phyloP scores from a whole-genome alignment of 331 rosid genomes.

The Cydonia oblonga region DNA sequence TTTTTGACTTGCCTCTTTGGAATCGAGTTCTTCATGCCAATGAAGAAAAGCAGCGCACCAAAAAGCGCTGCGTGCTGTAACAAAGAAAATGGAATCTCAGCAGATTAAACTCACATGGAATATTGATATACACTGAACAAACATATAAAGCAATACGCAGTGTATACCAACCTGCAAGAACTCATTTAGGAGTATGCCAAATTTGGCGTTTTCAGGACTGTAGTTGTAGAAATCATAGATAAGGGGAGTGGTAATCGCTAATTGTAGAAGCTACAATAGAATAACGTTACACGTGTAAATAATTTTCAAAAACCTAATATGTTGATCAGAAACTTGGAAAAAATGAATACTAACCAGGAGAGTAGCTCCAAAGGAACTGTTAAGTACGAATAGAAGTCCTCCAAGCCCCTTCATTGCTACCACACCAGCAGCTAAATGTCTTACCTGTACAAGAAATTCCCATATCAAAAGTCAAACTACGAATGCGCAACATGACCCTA shows the following conservation, averaged over 20 bases:
- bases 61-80: constrained; percentile 60
- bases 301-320: neutral
- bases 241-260: constrained; percentile 53
- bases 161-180: constrained; percentile 53
- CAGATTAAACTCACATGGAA: neutral
- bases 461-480: constrained; percentile 19
- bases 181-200: constrained; percentile 38
- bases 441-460: constrained; percentile 34
- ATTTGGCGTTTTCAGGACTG: constrained; percentile 28
- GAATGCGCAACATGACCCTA: neutral
- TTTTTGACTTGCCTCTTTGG: constrained; percentile 46
- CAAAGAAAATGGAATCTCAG: neutral
- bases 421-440: constrained; percentile 39
- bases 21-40: constrained; percentile 70
- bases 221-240: constrained; percentile 78
- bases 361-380: constrained; percentile 58
- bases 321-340: neutral
- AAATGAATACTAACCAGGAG: constrained; percentile 42
- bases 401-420: constrained; percentile 64
- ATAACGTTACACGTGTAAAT: neutral
- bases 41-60: constrained; percentile 71
- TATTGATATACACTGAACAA: neutral
- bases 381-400: constrained; percentile 67
- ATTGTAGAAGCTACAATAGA: constrained; percentile 42
- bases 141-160: neutral